phyloP scores from a whole-genome alignment of 352 stramenopile species.

The Globisporangium paddicum region DNA sequence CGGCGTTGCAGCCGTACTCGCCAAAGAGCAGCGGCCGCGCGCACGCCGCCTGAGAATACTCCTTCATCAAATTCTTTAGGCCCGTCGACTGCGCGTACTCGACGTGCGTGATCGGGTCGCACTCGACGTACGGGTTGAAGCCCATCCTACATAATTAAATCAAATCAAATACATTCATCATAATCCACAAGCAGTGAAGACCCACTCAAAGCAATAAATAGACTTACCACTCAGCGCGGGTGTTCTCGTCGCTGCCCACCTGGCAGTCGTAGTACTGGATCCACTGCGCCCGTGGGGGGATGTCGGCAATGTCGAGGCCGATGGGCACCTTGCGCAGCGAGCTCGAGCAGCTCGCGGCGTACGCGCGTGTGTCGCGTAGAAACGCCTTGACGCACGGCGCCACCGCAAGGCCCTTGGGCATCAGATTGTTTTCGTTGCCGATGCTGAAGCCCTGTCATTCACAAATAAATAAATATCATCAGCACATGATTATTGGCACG shows the following conservation, averaged over 20 bases:
- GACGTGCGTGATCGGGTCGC: conserved; percentile 42
- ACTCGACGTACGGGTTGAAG: conserved; percentile 67
- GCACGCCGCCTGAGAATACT: conserved; percentile 33
- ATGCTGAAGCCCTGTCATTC: conserved; percentile 49
- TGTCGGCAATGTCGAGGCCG: conserved; percentile 43
- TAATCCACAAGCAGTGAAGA: too few relatives aligned
- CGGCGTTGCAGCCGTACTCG: conserved; percentile 49
- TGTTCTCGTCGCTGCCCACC: conserved; percentile 36
- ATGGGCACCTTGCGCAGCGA: conserved; percentile 38
- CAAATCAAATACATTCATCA: too few relatives aligned
- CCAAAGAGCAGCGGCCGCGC: conserved; percentile 47
- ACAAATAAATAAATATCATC: too few relatives aligned
- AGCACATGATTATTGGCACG: too few relatives aligned
- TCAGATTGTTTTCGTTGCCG: conserved; percentile 20
- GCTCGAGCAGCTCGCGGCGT: conserved; percentile 30
- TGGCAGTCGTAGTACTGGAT: conserved; percentile 52
- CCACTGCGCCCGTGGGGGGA: conserved; percentile 29
- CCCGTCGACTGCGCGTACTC: conserved; percentile 42
- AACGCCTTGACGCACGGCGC: conserved; percentile 49
- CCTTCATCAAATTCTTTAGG: conserved; percentile 38
- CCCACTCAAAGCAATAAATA: too few relatives aligned
- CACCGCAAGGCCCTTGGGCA: too few relatives aligned
- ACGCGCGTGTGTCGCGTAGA: conserved; percentile 40
- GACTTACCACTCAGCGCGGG: conserved; percentile 33
- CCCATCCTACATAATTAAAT: too few relatives aligned